A percentile compares a stretch with the other conserved stretches of the same genome.
phyloP scores from a whole-genome alignment of 2,329 filamentous ascomycete species.

The Pezicula rhizophila region DNA sequence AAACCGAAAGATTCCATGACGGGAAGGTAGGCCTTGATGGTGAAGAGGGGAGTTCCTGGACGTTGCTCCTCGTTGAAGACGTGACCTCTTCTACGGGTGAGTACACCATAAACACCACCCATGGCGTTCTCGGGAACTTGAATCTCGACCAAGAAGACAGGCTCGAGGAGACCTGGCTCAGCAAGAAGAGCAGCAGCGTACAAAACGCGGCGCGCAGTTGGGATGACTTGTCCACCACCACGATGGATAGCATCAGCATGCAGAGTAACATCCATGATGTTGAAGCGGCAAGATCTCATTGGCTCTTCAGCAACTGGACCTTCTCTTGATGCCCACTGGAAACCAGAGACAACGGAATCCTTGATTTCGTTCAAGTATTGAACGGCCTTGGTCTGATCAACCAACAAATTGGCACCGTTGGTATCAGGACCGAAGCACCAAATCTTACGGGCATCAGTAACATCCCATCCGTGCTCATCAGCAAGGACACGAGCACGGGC shows the following conservation, averaged over 20 bases:
- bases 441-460: conserved; percentile 99
- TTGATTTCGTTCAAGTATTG: conserved; percentile 99
- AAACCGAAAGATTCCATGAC: conserved; percentile 99
- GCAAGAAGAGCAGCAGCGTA: conserved; percentile 90
- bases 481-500: conserved; percentile 90
- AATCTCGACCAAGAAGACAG: conserved; percentile 98
- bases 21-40: conserved; percentile 94
- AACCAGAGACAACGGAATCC: conserved; percentile 98
- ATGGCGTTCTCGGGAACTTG: conserved; percentile 97
- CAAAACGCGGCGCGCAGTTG: conserved; percentile 93
- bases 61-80: conserved; percentile 98
- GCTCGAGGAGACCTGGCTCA: conserved; percentile 87
- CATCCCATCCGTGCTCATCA: conserved; percentile 98
- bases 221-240: conserved; percentile 98
- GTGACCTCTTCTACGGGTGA: conserved; percentile 96
- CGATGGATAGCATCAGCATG: conserved; percentile 99
- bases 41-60: conserved; percentile 97
- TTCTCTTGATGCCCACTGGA: conserved; percentile 99
- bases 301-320: conserved; percentile 97
- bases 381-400: conserved; percentile 99
- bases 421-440: conserved; percentile 99
- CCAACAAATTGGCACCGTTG: conserved; percentile 93
- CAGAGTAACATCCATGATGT: conserved; percentile 98
- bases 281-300: conserved; percentile 95
- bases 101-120: conserved; percentile 99